These are phyloP conservation scores for Graphilbum fragrans DNA, from an alignment of 2,329 filamentous ascomycete species.

Conservation along the genomic window DNA sequence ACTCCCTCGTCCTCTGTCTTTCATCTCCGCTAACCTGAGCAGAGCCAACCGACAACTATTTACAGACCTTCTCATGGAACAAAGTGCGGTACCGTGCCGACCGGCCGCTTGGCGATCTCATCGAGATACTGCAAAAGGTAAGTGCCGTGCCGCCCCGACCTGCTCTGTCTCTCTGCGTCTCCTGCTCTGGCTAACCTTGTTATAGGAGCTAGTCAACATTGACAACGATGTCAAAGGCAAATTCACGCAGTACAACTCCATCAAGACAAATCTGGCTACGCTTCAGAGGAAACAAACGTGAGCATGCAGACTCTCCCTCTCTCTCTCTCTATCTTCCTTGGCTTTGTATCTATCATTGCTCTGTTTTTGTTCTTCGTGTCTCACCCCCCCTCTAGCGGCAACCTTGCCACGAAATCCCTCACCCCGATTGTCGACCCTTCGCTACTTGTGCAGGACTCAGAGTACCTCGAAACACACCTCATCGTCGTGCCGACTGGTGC, in stretches of 20 bases:
- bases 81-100: conserved; percentile 95
- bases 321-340: background rate
- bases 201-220: conserved; percentile 76
- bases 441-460: conserved; percentile 74
- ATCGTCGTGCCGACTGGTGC: conserved; percentile 71
- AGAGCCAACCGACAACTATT: conserved; percentile 95
- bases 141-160: background rate
- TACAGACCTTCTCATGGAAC: conserved; percentile 87
- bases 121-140: conserved; percentile 81
- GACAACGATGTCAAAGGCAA: conserved; percentile 95
- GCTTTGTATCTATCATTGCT: conserved; percentile 6
- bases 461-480: conserved; percentile 93
- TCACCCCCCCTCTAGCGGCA: conserved; percentile 49
- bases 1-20: background rate
- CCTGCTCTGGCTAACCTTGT: background rate
- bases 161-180: background rate
- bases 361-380: background rate
- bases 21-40: conserved; percentile 5
- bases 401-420: conserved; percentile 87
- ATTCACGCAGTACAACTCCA: conserved; percentile 84
- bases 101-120: conserved; percentile 75
- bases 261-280: conserved; percentile 72
- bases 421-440: conserved; percentile 75
- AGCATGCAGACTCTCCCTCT: conserved; percentile 14
- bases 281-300: conserved; percentile 83